Percentiles rank a stretch among this genome's conserved stretches.
phyloP scores from a whole-genome alignment of 306 rosid species.

The Purshia tridentata region DNA sequence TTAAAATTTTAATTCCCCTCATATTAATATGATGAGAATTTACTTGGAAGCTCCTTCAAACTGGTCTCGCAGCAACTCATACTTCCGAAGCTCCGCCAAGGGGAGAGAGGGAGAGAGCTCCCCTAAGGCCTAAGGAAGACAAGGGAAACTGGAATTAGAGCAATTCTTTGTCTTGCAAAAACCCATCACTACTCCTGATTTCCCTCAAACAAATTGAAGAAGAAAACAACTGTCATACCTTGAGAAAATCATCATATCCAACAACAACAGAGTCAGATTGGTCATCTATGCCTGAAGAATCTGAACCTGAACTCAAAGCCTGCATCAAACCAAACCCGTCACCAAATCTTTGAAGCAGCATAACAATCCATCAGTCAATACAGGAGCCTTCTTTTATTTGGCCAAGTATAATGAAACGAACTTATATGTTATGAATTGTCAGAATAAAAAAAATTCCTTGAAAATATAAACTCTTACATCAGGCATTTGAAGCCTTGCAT shows the following conservation, averaged over 20 bases:
- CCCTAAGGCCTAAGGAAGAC: slow-evolving; percentile 56
- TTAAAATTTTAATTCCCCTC: not conserved
- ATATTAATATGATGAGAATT: slow-evolving; percentile 9
- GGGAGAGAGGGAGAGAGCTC: slow-evolving; percentile 83
- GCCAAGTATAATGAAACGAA: not conserved
- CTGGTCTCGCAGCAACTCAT: slow-evolving; percentile 80
- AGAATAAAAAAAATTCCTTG: not conserved
- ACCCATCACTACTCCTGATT: not conserved
- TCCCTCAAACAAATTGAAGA: not conserved
- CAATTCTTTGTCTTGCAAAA: not conserved
- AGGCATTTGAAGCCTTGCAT: not conserved
- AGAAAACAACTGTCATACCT: slow-evolving; percentile 46
- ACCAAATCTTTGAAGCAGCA: not conserved
- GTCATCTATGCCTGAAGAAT: slow-evolving; percentile 49
- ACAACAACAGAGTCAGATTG: slow-evolving; percentile 62
- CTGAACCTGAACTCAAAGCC: slow-evolving; percentile 61
- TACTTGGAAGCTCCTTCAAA: slow-evolving; percentile 79
- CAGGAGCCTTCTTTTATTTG: not conserved
- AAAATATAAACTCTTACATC: not conserved
- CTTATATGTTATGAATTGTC: not conserved
- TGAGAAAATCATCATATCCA: slow-evolving; percentile 65
- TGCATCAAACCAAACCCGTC: slow-evolving; percentile 33
- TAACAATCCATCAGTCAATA: not conserved
- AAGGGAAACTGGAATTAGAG: slow-evolving; percentile 2
- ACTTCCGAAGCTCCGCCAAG: slow-evolving; percentile 70